Evolutionary conservation across 2,329 filamentous ascomycete genomes (phyloP).

Genomic region (Apiospora hydei): DNA sequence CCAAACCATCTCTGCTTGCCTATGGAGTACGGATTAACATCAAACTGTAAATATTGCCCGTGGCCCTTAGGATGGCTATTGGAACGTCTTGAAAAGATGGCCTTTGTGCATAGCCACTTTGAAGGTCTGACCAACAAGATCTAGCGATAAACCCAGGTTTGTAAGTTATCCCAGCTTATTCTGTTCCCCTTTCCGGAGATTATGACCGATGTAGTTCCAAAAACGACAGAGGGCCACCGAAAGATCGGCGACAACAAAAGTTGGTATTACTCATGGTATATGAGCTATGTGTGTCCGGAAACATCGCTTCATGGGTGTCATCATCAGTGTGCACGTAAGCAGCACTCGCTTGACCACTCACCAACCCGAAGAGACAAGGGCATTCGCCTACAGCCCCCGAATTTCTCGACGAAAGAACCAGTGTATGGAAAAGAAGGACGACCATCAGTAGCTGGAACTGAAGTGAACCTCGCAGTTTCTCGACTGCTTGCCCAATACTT

Average conservation of each 20-base stretch:
- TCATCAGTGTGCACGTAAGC: not conserved
- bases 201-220: not conserved
- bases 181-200: not conserved
- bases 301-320: not conserved
- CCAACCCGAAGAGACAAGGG: not conserved
- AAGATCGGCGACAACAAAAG: not conserved
- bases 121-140: not conserved
- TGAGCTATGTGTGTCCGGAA: too few species aligned
- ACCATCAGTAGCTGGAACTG: not conserved
- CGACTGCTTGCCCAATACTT: not conserved
- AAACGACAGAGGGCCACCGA: not conserved
- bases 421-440: not conserved
- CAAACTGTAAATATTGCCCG: not conserved
- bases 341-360: not conserved
- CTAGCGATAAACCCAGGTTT: not conserved
- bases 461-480: not conserved
- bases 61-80: not conserved
- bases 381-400: too few species aligned
- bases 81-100: not conserved
- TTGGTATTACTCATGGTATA: not conserved
- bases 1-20: not conserved
- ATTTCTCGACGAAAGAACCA: not conserved
- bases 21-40: not conserved
- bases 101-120: not conserved
- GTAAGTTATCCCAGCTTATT: not conserved